Base-by-base conservation (phyloP, 1,139 yeast genomes). In the Yamadazyma membranifaciens region DNA sequence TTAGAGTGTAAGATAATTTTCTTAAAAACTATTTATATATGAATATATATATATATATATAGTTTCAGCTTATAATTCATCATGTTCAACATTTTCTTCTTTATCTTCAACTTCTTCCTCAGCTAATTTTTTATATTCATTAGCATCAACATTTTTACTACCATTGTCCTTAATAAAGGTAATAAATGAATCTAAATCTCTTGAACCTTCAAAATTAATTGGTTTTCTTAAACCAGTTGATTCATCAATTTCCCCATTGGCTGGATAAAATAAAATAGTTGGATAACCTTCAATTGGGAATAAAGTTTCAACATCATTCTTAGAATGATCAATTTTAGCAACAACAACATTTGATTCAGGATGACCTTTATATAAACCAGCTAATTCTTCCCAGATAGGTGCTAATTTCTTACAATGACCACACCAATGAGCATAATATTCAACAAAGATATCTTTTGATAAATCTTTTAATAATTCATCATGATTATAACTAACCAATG, bases 401-500 rank as follows among this genome's bases (percentile, higher is more conserved):
- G 96, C 96, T 67, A 91, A 77, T 67, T 79, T 87, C 78, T 91
- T 91, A 78, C 98, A 91, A 76, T 91, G 98, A 38, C 98, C 97
- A 74, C 98, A 91, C 98, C 98, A 92, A 68, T 96, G 96, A 43
- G 98, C 98, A 61, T 87, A 92, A 71, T 87, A 91, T 73, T 91
- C 88, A 52, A 92, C 91, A 52, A 92, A 73, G 40, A 92, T 91
- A 63, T 92, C 98, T 75, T 87, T 88, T 44, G 75, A 63, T 39
- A 72, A 68, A 59, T 89, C 91, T 31, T 73, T 69, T 46, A 87
- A 76, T 48, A 87, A 68, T 28, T 78, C 78, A 36, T 83, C 83
- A 66, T 87, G 92, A 62, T 83, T 88, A 69, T 82, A 80, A 55
- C 89, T 96, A 46, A 92, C 98, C 51, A 92, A 78, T 57, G 81